Evolutionary conservation across 2,329 filamentous ascomycete species (phyloP), one percentile per base, ranked within the genome.

Genomic region (Pseudocercospora vitis): DNA sequence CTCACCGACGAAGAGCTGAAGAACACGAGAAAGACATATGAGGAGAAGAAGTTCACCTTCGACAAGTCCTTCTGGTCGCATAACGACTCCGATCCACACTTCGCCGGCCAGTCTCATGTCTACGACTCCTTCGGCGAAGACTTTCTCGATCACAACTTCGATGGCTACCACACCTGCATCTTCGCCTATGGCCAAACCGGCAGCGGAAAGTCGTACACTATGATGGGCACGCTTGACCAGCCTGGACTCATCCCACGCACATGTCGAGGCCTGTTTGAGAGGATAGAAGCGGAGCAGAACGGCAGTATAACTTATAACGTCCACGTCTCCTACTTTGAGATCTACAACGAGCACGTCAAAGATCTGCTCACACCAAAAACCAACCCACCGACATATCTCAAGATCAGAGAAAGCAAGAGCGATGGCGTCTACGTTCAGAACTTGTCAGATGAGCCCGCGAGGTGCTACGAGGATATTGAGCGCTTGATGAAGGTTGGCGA

Each of bases 11-110:
- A 66, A 4, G 65, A 68, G 28, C 47, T 53, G 16, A 65, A 63
- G 29, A 86, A 85, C 71, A 81, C 83, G 32, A 84, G 89, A 58
- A 92, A 87, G 70, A 77, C 87, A 6, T 77, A 88, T 51, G 91
- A 96, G 68, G 89, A 96, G 68, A 96, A 95, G 74, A 82, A 80
- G 0, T 99, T 99, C 68, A 91, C 89, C 2, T 99, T 99, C 70
- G 94, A 99, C 77, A 95, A 91, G 70, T 97, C 91, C 0, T 99
- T 97, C 75, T 99, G 94, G 91, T 97, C 92, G 55, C 91, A 96
- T 73, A 77, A 92, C 70, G 80, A 81, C 52, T 72, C 78, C 21
- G 91, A 96, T 68, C 77, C 83, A 26, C 89, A 96, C 74, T 99
- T 96, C 70, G 91, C 94, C 3, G 82, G 87, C 57, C 94, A 99